Evolutionary conservation across 1,284 basidiomycete species (phyloP).

Genomic region (Ustilago tritici): DNA sequence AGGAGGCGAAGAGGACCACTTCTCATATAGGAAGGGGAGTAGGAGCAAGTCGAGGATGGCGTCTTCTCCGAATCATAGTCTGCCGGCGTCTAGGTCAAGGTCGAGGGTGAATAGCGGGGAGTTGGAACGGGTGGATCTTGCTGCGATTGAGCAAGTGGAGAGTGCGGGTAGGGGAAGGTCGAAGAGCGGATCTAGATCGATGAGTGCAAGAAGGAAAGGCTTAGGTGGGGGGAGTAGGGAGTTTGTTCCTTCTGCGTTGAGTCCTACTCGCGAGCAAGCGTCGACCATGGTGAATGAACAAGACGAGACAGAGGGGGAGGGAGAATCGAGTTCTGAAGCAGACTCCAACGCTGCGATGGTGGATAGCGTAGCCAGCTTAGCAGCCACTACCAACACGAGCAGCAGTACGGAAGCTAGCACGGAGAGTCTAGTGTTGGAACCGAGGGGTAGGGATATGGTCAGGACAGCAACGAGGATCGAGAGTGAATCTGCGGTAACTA

Average conservation of each 20-base stretch:
- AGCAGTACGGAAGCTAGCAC: conserved; percentile 16
- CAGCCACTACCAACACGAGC: background rate
- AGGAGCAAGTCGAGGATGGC: conserved; percentile 32
- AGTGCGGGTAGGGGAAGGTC: no score
- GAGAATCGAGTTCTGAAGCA: conserved; percentile 16
- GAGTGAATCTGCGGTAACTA: conserved; percentile 11
- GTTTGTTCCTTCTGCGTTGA: conserved; percentile 31
- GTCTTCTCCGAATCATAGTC: conserved; percentile 24
- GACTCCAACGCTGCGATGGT: conserved; percentile 11
- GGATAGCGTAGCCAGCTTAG: conserved; percentile 38
- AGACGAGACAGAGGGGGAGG: conserved; percentile 26
- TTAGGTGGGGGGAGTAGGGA: conserved; percentile 8
- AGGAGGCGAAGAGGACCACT: conserved; percentile 29
- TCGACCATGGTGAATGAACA: conserved; percentile 2
- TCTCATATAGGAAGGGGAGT: conserved; percentile 19
- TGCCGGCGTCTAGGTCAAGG: conserved; percentile 20
- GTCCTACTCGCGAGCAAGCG: conserved; percentile 27
- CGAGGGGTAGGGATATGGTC: conserved; percentile 49
- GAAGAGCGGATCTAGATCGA: conserved; percentile 8
- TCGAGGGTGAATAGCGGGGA: conserved; percentile 40
- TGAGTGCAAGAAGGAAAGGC: conserved; percentile 22
- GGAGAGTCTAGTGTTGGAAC: conserved; percentile 18
- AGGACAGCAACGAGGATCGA: conserved; percentile 38
- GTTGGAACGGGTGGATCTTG: background rate
- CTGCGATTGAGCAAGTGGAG: background rate